phyloP scores from a whole-genome alignment of 352 stramenopile genomes.

The Phytopythium vexans region DNA sequence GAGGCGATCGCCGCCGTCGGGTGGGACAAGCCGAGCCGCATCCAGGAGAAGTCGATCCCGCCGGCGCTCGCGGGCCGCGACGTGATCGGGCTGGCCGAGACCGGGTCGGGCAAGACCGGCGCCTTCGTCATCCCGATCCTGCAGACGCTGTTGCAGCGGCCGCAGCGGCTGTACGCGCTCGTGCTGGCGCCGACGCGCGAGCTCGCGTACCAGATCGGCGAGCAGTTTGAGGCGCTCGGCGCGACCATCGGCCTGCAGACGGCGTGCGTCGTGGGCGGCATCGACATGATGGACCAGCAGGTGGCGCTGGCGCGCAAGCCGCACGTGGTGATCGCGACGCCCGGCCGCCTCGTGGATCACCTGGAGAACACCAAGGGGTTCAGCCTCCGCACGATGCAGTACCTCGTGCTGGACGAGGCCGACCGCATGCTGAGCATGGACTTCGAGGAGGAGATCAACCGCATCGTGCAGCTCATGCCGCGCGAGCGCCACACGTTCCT shows the following conservation, averaged over 20 bases:
- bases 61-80: constrained; percentile 92
- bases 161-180: constrained; percentile 87
- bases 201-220: constrained; percentile 95
- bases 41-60: constrained; percentile 94
- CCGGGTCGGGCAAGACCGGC: constrained; percentile 93
- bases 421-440: constrained; percentile 97
- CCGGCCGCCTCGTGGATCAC: constrained; percentile 92
- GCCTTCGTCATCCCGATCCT: constrained; percentile 95
- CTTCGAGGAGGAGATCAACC: constrained; percentile 98
- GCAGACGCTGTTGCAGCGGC: constrained; percentile 89
- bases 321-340: constrained; percentile 94
- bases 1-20: constrained; percentile 90
- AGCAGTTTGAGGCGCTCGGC: constrained; percentile 92
- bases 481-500: constrained; percentile 94
- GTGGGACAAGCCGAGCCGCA: constrained; percentile 93
- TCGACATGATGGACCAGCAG: constrained; percentile 97
- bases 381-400: constrained; percentile 88
- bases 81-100: constrained; percentile 97
- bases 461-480: constrained; percentile 97
- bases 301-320: constrained; percentile 96
- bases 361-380: constrained; percentile 97
- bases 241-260: constrained; percentile 91
- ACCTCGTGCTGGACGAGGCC: constrained; percentile 93
- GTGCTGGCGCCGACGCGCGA: constrained; percentile 94
- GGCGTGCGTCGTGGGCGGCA: constrained; percentile 92